Evolutionary conservation across 192 early-diverging fungal species (phyloP).

Genomic region (Gryganskiella cystojenkinii): DNA sequence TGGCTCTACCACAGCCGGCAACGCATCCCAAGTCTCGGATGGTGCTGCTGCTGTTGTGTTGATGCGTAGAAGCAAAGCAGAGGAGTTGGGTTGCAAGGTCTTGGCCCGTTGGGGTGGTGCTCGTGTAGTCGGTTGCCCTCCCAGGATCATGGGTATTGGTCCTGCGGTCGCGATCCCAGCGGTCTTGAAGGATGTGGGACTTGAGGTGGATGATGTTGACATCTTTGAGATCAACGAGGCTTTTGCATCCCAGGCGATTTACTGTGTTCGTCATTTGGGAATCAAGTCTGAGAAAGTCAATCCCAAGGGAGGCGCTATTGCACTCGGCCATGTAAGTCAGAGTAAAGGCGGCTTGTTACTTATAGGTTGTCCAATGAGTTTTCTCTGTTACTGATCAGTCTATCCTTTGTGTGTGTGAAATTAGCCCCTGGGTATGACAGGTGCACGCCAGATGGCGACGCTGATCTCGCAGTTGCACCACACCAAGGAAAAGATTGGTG

Average conservation of each 20-base stretch:
- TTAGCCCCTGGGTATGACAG: conserved; percentile 84
- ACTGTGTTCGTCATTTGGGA: conserved; percentile 86
- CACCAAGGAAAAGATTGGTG: conserved; percentile 83
- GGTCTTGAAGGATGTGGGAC: conserved; percentile 81
- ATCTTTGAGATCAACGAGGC: conserved; percentile 96
- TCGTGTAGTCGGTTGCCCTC: conserved; percentile 91
- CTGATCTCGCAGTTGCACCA: conserved; percentile 90
- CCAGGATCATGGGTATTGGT: conserved; percentile 96
- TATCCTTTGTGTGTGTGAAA: background rate
- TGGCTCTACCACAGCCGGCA: conserved; percentile 90
- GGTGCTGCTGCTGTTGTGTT: conserved; percentile 94
- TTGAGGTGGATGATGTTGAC: conserved; percentile 81
- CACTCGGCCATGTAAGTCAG: conserved; percentile 80
- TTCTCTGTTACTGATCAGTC: background rate
- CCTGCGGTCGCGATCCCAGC: conserved; percentile 93
- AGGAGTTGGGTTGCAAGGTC: conserved; percentile 83
- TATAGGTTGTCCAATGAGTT: too few relatives aligned
- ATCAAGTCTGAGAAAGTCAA: conserved; percentile 91
- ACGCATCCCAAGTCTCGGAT: conserved; percentile 95
- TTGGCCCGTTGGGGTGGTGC: conserved; percentile 87
- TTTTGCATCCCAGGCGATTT: conserved; percentile 94
- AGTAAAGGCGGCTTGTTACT: too few relatives aligned
- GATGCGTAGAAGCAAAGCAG: conserved; percentile 88
- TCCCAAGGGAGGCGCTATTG: conserved; percentile 98
- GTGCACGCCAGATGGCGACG: conserved; percentile 94